These are phyloP conservation scores for Debaryomycetaceae sp. DNA, from an alignment of 1,139 yeast genomes.

Conservation along the genomic window DNA sequence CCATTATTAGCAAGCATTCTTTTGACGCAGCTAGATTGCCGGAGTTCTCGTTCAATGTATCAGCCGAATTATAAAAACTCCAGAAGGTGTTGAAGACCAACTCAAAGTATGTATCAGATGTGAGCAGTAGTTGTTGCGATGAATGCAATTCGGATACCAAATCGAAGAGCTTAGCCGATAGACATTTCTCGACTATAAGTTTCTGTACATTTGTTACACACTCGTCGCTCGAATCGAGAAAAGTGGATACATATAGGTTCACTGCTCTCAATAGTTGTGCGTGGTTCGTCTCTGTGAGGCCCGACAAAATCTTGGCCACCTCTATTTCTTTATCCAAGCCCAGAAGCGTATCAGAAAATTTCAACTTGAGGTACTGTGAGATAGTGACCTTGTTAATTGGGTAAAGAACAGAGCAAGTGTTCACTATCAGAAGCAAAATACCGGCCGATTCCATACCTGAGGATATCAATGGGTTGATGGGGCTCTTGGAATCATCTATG, in stretches of 20 bases:
- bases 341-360: conserved; percentile 16
- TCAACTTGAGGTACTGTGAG: conserved; percentile 28
- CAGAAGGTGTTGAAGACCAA: conserved; percentile 43
- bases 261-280: conserved; percentile 21
- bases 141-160: conserved; percentile 21
- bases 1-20: conserved; percentile 37
- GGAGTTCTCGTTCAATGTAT: conserved; percentile 44
- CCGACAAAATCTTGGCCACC: conserved; percentile 25
- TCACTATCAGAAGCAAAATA: conserved; percentile 23
- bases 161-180: conserved; percentile 35
- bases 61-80: conserved; percentile 50
- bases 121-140: conserved; percentile 11
- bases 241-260: conserved; percentile 21
- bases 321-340: conserved; percentile 22
- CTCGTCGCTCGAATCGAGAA: conserved; percentile 20
- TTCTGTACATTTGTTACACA: conserved; percentile 23
- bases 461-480: conserved; percentile 15
- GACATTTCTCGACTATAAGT: conserved; percentile 35
- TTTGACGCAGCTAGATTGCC: conserved; percentile 45
- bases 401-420: conserved; percentile 39
- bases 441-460: conserved; percentile 17
- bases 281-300: conserved; percentile 33
- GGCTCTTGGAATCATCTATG: conserved; percentile 9
- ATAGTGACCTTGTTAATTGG: conserved; percentile 42
- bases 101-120: conserved; percentile 15